phyloP scores from a whole-genome alignment of 1,139 yeast species.

The Yamadazyma sp. region DNA sequence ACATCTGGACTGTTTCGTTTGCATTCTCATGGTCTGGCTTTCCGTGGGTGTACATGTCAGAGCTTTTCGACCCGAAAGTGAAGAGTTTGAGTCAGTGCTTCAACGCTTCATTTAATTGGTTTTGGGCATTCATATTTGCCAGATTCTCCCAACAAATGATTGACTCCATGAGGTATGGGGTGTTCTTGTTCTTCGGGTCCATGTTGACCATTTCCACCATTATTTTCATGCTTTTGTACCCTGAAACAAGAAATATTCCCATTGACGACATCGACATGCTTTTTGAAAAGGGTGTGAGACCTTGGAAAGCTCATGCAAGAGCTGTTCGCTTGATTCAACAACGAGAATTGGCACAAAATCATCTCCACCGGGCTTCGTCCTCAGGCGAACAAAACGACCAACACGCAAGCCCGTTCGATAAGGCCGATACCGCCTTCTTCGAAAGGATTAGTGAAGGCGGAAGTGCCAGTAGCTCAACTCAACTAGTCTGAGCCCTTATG shows the following conservation, averaged over 20 bases:
- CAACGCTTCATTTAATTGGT: slow-evolving; percentile 48
- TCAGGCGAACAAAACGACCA: too few species aligned
- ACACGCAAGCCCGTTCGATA: too few species aligned
- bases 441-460: too few species aligned
- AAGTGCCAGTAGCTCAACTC: too few species aligned
- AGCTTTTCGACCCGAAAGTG: slow-evolving; percentile 43
- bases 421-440: too few species aligned
- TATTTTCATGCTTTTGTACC: slow-evolving; percentile 37
- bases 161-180: slow-evolving; percentile 40
- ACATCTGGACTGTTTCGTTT: slow-evolving; percentile 46
- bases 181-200: slow-evolving; percentile 44
- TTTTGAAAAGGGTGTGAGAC: slow-evolving; percentile 24
- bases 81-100: slow-evolving; percentile 45
- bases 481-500: too few species aligned
- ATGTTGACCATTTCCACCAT: slow-evolving; percentile 35
- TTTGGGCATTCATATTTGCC: slow-evolving; percentile 51
- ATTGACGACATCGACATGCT: slow-evolving; percentile 43
- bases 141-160: slow-evolving; percentile 46
- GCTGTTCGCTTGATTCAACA: slow-evolving; percentile 7
- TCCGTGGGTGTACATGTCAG: slow-evolving; percentile 50
- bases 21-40: slow-evolving; percentile 50
- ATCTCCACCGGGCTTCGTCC: too few species aligned
- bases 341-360: neutral
- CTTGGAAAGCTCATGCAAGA: slow-evolving; percentile 16
- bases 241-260: slow-evolving; percentile 48